Evolutionary conservation across 345 rosid species (phyloP).

Genomic region (Garcia nutans): DNA sequence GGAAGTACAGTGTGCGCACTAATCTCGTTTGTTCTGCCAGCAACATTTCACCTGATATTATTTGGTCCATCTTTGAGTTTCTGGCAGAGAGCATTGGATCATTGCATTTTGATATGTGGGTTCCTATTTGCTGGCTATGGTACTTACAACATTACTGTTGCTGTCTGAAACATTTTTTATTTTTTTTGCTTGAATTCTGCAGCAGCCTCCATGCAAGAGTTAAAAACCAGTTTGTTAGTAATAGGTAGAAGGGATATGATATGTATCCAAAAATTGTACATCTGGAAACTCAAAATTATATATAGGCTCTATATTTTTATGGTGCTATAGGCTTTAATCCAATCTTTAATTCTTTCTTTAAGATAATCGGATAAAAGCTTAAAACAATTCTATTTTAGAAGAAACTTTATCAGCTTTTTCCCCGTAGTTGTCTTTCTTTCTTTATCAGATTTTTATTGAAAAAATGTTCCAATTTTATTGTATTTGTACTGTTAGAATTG

Average conservation of each 20-base stretch:
- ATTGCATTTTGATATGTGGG: slow-evolving; percentile 55
- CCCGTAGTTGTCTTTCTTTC: neutral
- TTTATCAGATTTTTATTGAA: too few species aligned
- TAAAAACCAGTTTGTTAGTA: neutral
- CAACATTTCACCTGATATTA: slow-evolving; percentile 67
- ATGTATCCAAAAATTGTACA: too few species aligned
- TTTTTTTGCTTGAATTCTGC: neutral
- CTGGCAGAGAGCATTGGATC: slow-evolving; percentile 65
- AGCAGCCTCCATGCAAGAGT: neutral
- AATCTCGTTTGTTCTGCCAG: slow-evolving; percentile 79
- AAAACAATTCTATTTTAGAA: too few species aligned
- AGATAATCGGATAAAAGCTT: too few species aligned
- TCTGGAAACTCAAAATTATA: neutral
- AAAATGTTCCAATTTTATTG: too few species aligned
- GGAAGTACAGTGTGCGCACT: slow-evolving; percentile 81
- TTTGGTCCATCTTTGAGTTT: slow-evolving; percentile 55
- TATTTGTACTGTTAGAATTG: too few species aligned
- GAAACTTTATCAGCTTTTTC: too few species aligned
- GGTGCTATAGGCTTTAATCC: neutral
- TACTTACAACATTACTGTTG: slow-evolving; percentile 54
- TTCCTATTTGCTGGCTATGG: slow-evolving; percentile 71
- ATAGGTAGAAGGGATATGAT: neutral
- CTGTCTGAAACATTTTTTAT: slow-evolving; percentile 29
- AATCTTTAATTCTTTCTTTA: neutral
- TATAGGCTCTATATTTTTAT: neutral